phyloP scores from a whole-genome alignment of 345 rosid genomes.

The Salix suchowensis region DNA sequence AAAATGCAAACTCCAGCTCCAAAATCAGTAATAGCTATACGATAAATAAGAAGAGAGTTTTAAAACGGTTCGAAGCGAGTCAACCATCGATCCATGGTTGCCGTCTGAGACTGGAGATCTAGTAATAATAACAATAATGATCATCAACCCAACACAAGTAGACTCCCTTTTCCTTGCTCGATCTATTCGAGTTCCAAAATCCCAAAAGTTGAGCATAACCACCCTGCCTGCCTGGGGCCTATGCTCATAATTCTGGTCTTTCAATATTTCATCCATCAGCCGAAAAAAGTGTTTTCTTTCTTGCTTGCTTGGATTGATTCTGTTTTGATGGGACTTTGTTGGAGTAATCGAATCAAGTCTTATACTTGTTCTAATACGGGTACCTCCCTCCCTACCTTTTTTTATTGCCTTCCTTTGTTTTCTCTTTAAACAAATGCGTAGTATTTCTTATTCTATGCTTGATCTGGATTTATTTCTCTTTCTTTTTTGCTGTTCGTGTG shows the following conservation, averaged over 20 bases:
- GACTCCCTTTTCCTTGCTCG: too few species aligned
- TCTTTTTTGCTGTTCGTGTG: not conserved
- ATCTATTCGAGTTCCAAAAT: too few species aligned
- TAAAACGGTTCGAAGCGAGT: too few species aligned
- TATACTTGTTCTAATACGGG: slow-evolving; percentile 67
- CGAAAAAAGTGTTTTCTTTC: not conserved
- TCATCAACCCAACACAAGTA: too few species aligned
- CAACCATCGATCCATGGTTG: too few species aligned
- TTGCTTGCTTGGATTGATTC: not conserved
- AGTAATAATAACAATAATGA: too few species aligned
- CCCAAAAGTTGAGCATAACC: not conserved
- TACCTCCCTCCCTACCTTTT: slow-evolving; percentile 9
- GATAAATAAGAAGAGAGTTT: too few species aligned
- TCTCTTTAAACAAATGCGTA: not conserved
- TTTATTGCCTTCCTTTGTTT: not conserved
- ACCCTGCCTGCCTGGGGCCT: not conserved
- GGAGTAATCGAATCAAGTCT: slow-evolving; percentile 82
- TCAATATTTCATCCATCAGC: not conserved
- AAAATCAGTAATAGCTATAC: too few species aligned
- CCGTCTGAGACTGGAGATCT: too few species aligned
- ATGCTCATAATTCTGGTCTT: not conserved
- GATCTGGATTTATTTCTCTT: not conserved
- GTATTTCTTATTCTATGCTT: not conserved
- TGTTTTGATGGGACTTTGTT: slow-evolving; percentile 74
- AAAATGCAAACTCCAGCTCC: too few species aligned